Evolutionary conservation across 2,329 filamentous ascomycete species (phyloP), one percentile per base, ranked within the genome.

Genomic region (Parafenestella ontariensis): DNA sequence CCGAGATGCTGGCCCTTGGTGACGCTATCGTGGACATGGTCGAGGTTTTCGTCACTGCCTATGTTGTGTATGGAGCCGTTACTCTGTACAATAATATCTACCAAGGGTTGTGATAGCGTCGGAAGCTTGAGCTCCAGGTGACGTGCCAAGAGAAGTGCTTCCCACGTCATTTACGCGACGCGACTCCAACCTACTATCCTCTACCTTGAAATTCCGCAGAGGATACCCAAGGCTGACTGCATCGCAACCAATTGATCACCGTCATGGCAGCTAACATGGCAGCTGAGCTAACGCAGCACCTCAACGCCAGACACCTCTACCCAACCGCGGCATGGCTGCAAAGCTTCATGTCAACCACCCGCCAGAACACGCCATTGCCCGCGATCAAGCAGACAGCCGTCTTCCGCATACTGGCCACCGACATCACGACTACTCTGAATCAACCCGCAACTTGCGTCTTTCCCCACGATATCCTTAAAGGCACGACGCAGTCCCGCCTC

Each of bases 341-440:
- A 52, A 78, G 77, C 51, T 86, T 94, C 70, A 72, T 89, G 54
- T 76, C 83, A 9, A 79, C 82, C 15, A 83, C 80, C 46, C 76
- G 79, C 75, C 76, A 83, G 63, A 72, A 73, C 34, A 87, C 85
- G 1, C 88, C 90, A 0, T 76, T 92, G 1, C 84, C 87, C 24
- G 89, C 89, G 3, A 82, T 96, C 18, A 81, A 90, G 51, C 90
- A 92, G 57, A 95, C 92, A 2, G 90, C 90, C 33, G 87, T 90
- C 61, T 89, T 92, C 64, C 91, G 92, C 49, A 81, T 98, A 10
- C 84, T 97, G 5, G 85, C 88, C 26, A 85, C 88, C 33, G 91
- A 97, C 77, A 85, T 98, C 59, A 88, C 89, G 1, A 78, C 80
- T 3, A 83, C 88, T 0, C 77, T 88, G 7, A 62, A 66, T 29